Evolutionary conservation across 1,139 yeast species (phyloP).

Genomic region (Geotrichum klebahnii): DNA sequence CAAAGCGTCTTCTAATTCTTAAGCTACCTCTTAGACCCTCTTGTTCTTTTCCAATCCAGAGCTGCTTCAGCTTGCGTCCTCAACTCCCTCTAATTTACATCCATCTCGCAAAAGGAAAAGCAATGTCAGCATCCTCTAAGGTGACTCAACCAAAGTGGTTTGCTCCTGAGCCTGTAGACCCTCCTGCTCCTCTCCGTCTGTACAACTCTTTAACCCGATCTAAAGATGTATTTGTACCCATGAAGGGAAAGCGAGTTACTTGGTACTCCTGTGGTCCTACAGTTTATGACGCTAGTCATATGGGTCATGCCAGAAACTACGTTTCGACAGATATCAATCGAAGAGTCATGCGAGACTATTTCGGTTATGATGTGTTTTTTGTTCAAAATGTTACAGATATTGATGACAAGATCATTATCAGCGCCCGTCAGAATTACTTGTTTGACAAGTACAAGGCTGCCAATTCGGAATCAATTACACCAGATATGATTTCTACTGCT

Average conservation of each 20-base stretch:
- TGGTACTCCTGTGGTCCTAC: conserved; percentile 99
- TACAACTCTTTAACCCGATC: conserved; percentile 82
- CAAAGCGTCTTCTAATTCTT: neutral
- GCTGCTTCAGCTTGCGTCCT: neutral
- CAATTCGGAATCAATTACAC: conserved; percentile 35
- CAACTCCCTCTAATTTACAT: neutral
- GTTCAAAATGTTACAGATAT: conserved; percentile 97
- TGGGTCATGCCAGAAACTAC: conserved; percentile 99
- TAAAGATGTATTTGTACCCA: conserved; percentile 72
- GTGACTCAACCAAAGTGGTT: conserved; percentile 45
- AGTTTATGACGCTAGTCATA: conserved; percentile 92
- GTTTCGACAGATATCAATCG: conserved; percentile 92
- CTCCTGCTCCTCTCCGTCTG: conserved; percentile 42
- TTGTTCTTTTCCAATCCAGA: neutral
- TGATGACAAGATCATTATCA: conserved; percentile 90
- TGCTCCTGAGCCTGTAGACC: conserved; percentile 34
- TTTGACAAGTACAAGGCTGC: conserved; percentile 54
- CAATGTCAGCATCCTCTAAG: conserved; percentile 11
- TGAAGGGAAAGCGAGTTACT: conserved; percentile 56
- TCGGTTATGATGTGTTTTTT: conserved; percentile 79
- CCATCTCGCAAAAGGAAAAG: neutral
- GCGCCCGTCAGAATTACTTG: conserved; percentile 85
- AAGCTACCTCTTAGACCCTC: neutral
- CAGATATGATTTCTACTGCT: conserved; percentile 43
- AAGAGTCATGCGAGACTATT: conserved; percentile 80